Conservation (phyloP, 257 asterid genomes). For the Petrea volubilis region DNA sequence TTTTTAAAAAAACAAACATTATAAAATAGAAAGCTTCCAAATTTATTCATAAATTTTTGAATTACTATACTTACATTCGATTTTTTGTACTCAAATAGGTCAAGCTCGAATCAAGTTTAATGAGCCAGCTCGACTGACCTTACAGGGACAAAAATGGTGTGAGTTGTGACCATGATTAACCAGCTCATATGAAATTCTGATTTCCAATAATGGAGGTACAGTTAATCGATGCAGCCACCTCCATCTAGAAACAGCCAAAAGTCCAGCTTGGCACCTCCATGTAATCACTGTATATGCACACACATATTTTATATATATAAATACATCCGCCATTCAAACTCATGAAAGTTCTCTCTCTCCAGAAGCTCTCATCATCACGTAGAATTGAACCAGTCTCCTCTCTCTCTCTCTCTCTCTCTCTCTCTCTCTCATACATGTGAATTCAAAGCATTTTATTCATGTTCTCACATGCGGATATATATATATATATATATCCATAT, state of each 20-base stretch:
- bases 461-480: slow-evolving; percentile 15
- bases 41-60: too few species aligned
- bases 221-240: not conserved
- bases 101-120: too few species aligned
- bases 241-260: slow-evolving; percentile 3
- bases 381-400: slow-evolving; percentile 38
- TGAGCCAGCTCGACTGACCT: too few species aligned
- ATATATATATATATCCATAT: too few species aligned
- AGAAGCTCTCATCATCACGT: slow-evolving; percentile 30
- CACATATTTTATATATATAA: not conserved
- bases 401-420: not conserved
- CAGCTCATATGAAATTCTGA: not conserved
- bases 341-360: slow-evolving; percentile 24
- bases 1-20: too few species aligned
- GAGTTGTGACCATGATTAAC: not conserved
- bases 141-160: too few species aligned
- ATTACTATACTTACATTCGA: too few species aligned
- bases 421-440: slow-evolving; percentile 12
- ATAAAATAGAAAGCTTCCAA: too few species aligned
- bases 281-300: not conserved
- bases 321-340: slow-evolving; percentile 18
- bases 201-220: too few species aligned
- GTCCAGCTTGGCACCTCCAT: slow-evolving; percentile 33
- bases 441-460: slow-evolving; percentile 18
- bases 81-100: too few species aligned